These are phyloP conservation scores for Luzula sylvatica DNA, from an alignment of 176 grass and related monocot species.

Conservation along the genomic window DNA sequence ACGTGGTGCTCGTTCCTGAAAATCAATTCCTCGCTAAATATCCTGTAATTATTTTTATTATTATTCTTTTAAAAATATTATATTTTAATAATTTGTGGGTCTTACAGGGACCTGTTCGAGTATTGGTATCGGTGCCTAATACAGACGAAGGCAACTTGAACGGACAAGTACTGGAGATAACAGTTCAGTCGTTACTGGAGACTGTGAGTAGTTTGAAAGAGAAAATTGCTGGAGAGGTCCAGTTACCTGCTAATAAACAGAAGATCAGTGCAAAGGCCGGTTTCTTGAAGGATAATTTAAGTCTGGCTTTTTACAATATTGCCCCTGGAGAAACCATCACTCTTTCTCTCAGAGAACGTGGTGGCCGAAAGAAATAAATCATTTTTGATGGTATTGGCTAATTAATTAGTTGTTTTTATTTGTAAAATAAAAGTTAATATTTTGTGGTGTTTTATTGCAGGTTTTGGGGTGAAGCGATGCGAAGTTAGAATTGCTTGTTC, in stretches of 20 bases:
- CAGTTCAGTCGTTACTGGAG: slow-evolving; percentile 71
- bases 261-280: slow-evolving; percentile 67
- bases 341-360: slow-evolving; percentile 33
- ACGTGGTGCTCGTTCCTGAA: slow-evolving; percentile 60
- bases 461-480: too few relatives aligned
- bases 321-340: slow-evolving; percentile 36
- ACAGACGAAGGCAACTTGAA: slow-evolving; percentile 92
- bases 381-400: too few relatives aligned
- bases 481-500: too few relatives aligned
- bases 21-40: slow-evolving; percentile 85
- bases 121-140: slow-evolving; percentile 75
- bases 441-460: too few relatives aligned
- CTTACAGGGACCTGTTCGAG: slow-evolving; percentile 57
- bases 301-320: slow-evolving; percentile 96
- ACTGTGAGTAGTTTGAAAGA: slow-evolving; percentile 83
- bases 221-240: slow-evolving; percentile 90
- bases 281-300: slow-evolving; percentile 92
- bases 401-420: too few relatives aligned
- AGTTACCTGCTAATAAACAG: slow-evolving; percentile 95
- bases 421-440: too few relatives aligned
- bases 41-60: slow-evolving; percentile 42
- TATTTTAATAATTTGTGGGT: slow-evolving; percentile 1
- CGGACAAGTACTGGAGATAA: slow-evolving; percentile 78
- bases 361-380: slow-evolving; percentile 90
- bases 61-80: neutral